Evolutionary conservation across 2,329 filamentous ascomycete genomes (phyloP).

Genomic region (Talaromyces sp.): DNA sequence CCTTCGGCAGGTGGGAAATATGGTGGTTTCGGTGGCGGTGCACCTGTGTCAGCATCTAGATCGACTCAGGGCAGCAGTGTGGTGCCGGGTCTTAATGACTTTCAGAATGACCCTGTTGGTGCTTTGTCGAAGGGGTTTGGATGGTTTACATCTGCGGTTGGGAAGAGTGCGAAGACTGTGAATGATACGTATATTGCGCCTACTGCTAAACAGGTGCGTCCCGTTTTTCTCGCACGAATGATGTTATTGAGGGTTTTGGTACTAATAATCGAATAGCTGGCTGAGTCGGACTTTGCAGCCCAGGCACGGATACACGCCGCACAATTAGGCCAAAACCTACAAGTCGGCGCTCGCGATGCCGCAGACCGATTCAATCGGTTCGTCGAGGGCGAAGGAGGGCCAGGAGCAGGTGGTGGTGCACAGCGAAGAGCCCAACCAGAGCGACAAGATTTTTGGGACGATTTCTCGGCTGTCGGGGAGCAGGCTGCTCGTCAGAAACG

Average conservation of each 20-base stretch:
- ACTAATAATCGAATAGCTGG: constrained; percentile 56
- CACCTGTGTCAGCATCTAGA: constrained; percentile 50
- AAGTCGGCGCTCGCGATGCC: constrained; percentile 66
- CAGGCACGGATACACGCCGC: constrained; percentile 61
- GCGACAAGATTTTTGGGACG: constrained; percentile 87
- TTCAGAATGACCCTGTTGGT: constrained; percentile 86
- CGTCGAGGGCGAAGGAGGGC: constrained; percentile 69
- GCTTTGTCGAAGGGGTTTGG: constrained; percentile 90
- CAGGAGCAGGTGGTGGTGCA: constrained; percentile 42
- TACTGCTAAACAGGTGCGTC: constrained; percentile 75
- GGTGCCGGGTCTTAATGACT: constrained; percentile 76
- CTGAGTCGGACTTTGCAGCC: constrained; percentile 74
- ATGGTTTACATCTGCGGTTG: constrained; percentile 86
- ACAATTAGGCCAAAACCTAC: constrained; percentile 61
- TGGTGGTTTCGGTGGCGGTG: constrained; percentile 80
- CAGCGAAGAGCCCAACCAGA: constrained; percentile 54
- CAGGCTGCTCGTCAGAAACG: constrained; percentile 27
- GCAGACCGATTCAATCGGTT: constrained; percentile 81
- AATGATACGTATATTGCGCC: constrained; percentile 92
- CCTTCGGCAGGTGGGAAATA: constrained; percentile 94
- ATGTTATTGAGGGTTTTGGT: no score
- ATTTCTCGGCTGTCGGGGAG: constrained; percentile 63
- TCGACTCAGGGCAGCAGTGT: constrained; percentile 25
- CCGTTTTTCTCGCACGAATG: no score
- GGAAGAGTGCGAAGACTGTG: constrained; percentile 85